Base-by-base conservation (phyloP, 495 filamentous ascomycete species). In the Cairneyella variabilis region DNA sequence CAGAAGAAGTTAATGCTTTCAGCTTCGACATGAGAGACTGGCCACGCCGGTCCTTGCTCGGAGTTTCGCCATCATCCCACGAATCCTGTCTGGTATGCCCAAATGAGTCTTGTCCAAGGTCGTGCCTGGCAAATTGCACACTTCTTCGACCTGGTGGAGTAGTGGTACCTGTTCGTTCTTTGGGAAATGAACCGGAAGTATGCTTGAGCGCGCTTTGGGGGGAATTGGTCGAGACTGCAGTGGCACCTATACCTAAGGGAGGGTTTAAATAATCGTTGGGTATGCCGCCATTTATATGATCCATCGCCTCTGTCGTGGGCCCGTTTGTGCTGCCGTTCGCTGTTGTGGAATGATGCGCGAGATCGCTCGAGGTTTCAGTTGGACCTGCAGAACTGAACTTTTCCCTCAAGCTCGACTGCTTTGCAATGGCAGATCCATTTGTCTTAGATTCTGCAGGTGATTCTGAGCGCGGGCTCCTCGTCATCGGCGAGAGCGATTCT, bases 21-120 rank as follows among this genome's bases (percentile, higher is more conserved):
- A 91, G 58, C 58, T 80, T 86, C 5, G 77, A 76, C 57, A 90
- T 83, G 43, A 89, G 73, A n/a, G 82, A 81, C n/a, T 38, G 43
- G 22, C 78, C 79, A 43, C 78, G 76, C 22, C 76, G 68, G 17
- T 83, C 76, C 32, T 58, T 54, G 30, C 44, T 43, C 60, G 77
- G 81, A 16, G 67, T 70, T 14, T 70, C 63, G 17, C 70, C 68
- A 54, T 87, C 85, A 47, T 78, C 76, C 66, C 79, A 72, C 10
- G 84, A 85, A 17, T 73, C 71, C 8, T 79, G 73, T 50, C 79
- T 69, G 30, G 73, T 77, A 53, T 79, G 78, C 20, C 66, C 61
- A 22, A 72, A 70, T 30, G 44, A 38, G n/a, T 54, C 48, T 72
- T 71, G 20, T 57, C 67, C 68, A 11, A 60, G 64, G 28, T 32